These are phyloP conservation scores for Adansonia gregorii DNA, from an alignment of 441 rosid species.

Conservation along the genomic window DNA sequence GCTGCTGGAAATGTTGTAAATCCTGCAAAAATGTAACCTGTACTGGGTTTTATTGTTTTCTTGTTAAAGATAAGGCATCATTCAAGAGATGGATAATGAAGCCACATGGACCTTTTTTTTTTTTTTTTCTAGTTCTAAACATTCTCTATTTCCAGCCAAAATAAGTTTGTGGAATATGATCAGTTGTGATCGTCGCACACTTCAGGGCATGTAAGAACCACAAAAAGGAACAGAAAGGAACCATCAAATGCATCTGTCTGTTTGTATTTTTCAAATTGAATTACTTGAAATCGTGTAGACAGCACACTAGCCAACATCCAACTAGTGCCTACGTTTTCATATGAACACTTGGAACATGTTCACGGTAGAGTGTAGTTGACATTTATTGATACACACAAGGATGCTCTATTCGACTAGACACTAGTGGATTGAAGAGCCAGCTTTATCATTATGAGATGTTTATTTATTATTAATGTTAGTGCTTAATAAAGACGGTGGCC, in stretches of 20 bases:
- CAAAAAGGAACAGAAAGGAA: background rate
- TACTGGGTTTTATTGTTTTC: slow-evolving; percentile 15
- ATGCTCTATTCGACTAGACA: background rate
- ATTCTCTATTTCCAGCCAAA: background rate
- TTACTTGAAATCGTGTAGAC: slow-evolving; percentile 4
- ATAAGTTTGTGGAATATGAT: slow-evolving; percentile 10
- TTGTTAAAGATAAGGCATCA: background rate
- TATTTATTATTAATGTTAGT: background rate
- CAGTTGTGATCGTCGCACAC: background rate
- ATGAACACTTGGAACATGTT: slow-evolving; percentile 7
- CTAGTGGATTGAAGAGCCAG: background rate
- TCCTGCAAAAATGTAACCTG: background rate
- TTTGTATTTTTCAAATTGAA: background rate
- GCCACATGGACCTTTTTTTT: background rate
- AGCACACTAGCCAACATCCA: background rate
- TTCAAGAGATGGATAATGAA: slow-evolving; percentile 2
- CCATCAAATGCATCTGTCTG: background rate
- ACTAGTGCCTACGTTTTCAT: slow-evolving; percentile 10
- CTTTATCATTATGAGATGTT: slow-evolving; percentile 10
- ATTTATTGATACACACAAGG: background rate
- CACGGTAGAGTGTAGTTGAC: background rate
- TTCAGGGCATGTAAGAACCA: slow-evolving; percentile 12
- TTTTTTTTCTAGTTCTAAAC: background rate
- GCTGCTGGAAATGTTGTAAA: background rate
- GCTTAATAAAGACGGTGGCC: background rate